These are phyloP conservation scores for Mariannaea elegans DNA, from an alignment of 2,329 filamentous ascomycete genomes.

Conservation along the genomic window DNA sequence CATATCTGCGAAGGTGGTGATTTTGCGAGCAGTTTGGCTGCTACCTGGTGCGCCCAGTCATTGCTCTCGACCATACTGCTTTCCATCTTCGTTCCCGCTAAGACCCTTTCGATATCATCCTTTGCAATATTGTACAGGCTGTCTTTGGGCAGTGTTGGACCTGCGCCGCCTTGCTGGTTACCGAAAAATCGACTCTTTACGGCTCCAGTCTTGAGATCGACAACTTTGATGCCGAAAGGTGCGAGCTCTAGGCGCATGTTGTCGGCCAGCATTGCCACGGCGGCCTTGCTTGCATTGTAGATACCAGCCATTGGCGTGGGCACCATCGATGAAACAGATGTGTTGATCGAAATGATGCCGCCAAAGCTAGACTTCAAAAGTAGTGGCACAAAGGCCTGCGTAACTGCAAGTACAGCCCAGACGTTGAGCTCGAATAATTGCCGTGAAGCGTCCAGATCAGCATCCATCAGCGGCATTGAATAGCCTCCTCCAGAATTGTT, in stretches of 20 bases:
- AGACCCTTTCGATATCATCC: no score
- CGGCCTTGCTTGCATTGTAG: conserved; percentile 40
- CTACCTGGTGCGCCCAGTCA: no score
- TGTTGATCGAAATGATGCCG: conserved; percentile 37
- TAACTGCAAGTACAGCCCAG: conserved; percentile 48
- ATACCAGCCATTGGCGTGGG: conserved; percentile 18
- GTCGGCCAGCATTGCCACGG: conserved; percentile 33
- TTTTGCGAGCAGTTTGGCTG: no score
- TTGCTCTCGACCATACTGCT: no score
- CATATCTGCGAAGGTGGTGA: no score
- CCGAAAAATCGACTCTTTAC: no score
- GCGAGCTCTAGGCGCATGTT: conserved; percentile 40
- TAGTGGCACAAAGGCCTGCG: conserved; percentile 48
- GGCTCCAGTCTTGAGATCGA: conserved; percentile 32
- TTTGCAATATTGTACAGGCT: no score
- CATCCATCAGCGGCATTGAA: conserved; percentile 17
- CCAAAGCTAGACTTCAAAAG: conserved; percentile 37
- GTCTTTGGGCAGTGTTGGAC: no score
- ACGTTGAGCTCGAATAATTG: conserved; percentile 53
- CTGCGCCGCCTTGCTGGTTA: no score
- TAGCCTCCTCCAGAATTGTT: conserved; percentile 20
- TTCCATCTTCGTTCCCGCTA: no score
- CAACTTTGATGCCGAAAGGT: conserved; percentile 39
- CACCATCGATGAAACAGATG: conserved; percentile 23
- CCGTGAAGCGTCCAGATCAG: conserved; percentile 21